A percentile compares a stretch with the other conserved stretches of the same genome.
Conservation (phyloP, 1,139 yeast species). For the Pichia sp. region DNA sequence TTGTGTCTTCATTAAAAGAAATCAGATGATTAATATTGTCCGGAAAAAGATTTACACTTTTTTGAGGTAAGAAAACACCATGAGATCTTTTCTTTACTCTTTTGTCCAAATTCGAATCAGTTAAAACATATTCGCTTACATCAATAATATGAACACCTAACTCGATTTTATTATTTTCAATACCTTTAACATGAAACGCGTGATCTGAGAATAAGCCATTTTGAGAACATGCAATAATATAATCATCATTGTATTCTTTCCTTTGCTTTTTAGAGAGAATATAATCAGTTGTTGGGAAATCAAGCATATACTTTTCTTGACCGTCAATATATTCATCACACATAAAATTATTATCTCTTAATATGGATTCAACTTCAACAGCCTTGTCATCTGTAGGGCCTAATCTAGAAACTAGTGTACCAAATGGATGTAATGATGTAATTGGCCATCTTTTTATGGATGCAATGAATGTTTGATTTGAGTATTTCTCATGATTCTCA, state of each 20-base stretch:
- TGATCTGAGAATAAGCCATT: conserved; percentile 60
- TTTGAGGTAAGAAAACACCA: conserved; percentile 87
- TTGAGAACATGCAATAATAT: conserved; percentile 61
- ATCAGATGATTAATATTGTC: conserved; percentile 50
- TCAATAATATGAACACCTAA: conserved; percentile 79
- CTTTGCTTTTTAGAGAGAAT: conserved; percentile 36
- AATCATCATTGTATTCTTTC: conserved; percentile 54
- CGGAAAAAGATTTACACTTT: conserved; percentile 64
- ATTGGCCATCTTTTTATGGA: conserved; percentile 99
- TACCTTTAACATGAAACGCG: conserved; percentile 68
- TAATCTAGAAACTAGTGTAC: conserved; percentile 81
- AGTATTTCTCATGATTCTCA: conserved; percentile 79
- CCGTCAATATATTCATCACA: conserved; percentile 74
- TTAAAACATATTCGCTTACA: conserved; percentile 61
- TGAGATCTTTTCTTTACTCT: conserved; percentile 89
- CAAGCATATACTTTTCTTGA: conserved; percentile 28
- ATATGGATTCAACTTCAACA: conserved; percentile 82
- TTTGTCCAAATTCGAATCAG: conserved; percentile 74
- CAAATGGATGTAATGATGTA: conserved; percentile 96
- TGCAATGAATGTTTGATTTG: conserved; percentile 82
- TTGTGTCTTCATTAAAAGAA: conserved; percentile 57
- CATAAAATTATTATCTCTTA: conserved; percentile 87
- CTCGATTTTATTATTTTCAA: conserved; percentile 56
- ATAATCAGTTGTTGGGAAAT: conserved; percentile 29
- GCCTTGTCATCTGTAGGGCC: conserved; percentile 74